These are phyloP conservation scores for Aspergillus mulundensis DNA, from an alignment of 495 filamentous ascomycete species.

Conservation along the genomic window DNA sequence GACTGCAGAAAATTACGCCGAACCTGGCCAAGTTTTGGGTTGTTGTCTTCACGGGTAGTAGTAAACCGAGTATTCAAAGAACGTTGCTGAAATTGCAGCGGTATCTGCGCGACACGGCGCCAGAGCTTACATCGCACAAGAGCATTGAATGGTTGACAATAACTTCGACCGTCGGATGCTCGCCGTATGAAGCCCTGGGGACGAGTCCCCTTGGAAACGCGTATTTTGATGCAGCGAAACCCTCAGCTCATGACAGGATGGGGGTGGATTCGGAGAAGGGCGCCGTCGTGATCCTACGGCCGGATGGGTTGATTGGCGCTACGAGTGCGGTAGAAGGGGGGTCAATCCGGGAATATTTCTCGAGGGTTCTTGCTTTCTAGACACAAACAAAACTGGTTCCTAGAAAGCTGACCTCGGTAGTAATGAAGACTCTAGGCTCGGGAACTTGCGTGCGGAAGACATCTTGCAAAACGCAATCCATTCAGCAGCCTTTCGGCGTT, in stretches of 20 bases:
- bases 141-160: not conserved
- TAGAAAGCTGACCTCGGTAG: no score
- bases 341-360: not conserved
- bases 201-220: not conserved
- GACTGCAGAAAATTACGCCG: slow-evolving; percentile 3
- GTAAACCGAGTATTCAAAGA: not conserved
- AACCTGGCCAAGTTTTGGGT: slow-evolving; percentile 4
- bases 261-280: not conserved
- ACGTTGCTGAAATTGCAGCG: not conserved
- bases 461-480: no score
- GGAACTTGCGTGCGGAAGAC: no score
- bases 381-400: not conserved
- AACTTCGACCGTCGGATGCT: not conserved
- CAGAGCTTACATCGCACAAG: not conserved
- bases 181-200: slow-evolving; percentile 1
- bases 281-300: not conserved
- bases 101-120: not conserved
- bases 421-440: no score
- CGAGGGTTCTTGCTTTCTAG: not conserved
- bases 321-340: not conserved
- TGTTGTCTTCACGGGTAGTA: not conserved
- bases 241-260: not conserved
- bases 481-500: no score
- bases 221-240: not conserved
- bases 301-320: not conserved